Conservation (phyloP, 2,329 filamentous ascomycete species). For the Proliferodiscus dingleyae region DNA sequence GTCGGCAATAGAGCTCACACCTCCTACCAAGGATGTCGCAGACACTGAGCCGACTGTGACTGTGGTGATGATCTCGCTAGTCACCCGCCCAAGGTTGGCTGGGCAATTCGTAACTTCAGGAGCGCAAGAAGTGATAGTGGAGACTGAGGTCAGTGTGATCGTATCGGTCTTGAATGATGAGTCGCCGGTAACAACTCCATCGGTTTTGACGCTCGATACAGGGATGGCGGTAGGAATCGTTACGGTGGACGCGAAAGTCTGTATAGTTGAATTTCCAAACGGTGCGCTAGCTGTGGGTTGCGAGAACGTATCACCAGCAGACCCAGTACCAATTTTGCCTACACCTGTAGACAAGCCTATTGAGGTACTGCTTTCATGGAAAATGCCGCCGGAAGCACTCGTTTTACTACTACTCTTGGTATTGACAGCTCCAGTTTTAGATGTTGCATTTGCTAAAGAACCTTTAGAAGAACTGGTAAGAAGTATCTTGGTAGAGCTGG, state of each 20-base stretch:
- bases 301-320: not conserved
- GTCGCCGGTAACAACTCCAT: too few species aligned
- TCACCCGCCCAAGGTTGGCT: conserved; percentile 26
- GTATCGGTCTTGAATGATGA: conserved; percentile 2
- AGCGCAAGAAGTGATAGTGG: conserved; percentile 46
- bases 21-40: too few species aligned
- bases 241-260: not conserved
- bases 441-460: not conserved
- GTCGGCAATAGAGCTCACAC: too few species aligned
- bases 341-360: not conserved
- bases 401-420: not conserved
- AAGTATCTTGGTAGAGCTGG: not conserved
- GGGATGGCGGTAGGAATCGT: too few species aligned
- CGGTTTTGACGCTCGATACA: too few species aligned
- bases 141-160: conserved; percentile 36
- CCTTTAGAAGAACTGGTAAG: not conserved
- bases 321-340: not conserved
- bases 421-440: not conserved
- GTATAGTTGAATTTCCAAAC: not conserved
- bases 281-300: not conserved
- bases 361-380: not conserved
- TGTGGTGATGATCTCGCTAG: conserved; percentile 15
- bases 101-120: conserved; percentile 46
- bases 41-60: conserved; percentile 10
- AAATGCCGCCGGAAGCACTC: not conserved